Base-by-base conservation (phyloP, 306 rosid genomes). In the Sindora glabra region DNA sequence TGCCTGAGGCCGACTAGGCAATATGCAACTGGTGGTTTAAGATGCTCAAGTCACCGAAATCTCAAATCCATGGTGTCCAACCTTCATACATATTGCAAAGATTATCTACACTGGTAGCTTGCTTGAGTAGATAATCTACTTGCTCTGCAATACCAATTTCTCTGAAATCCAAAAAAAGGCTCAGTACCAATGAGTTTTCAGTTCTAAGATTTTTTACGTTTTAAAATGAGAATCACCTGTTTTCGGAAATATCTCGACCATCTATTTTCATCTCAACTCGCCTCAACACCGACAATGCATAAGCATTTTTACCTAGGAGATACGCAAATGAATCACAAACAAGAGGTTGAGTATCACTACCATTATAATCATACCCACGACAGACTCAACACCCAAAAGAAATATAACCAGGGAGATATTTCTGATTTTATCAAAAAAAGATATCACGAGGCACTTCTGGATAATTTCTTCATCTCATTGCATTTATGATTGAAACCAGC, bases 21-120 rank as follows among this genome's bases (percentile, higher is more conserved):
- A 68, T 40, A 48, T 27, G 59, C 44, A 69, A 53, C 65, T 27
- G 62, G 34, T 34, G 39, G 70, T 52, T 23, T 32, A 41, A 53
- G 48, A 76, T 56, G 62, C 59, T 53, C 29, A 16, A 39, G 63
- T 55, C 71, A 52, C 72, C 67, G 37, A 52, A 57, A 72, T 41
- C 73, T 90, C 86, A 90, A 74, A 90, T 90, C 97, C 97, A 90
- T 50, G 96, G 96, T 34, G 97, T 90, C 97, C 97, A 90, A 67
- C 97, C 97, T 81, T 90, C 97, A 49, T 90, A 90, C 97, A 90
- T 90, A 84, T 83, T 87, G 77, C 97, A 90, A 29, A 90, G 96
- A 67, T 83, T 87, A 84, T 85, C 97, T 61, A 87, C 76, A 74
- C 91, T 90, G 15, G 89, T 85, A 62, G 97, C 97, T 81, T 90